Percentiles rank a stretch among this genome's conserved stretches.
Evolutionary conservation across 495 filamentous ascomycete genomes (phyloP).

Genomic region (Penicillium waksmanii): DNA sequence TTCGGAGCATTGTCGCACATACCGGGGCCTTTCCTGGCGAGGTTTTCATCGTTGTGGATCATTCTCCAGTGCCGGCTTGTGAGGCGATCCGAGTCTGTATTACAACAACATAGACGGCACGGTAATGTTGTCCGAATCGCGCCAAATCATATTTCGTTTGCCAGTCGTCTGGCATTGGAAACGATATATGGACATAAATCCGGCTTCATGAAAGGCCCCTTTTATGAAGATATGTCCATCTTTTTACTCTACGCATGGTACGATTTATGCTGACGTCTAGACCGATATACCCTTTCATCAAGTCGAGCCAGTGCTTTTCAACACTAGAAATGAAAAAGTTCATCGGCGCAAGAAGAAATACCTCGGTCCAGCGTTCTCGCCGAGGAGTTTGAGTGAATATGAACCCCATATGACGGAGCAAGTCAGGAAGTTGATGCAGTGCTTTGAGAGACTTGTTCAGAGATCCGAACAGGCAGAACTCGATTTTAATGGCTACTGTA

Average conservation of each 20-base stretch:
- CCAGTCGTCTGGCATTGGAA: slow-evolving; percentile 3
- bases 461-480: not conserved
- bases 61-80: slow-evolving; percentile 3
- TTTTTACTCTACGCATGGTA: not conserved
- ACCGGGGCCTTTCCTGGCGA: slow-evolving; percentile 6
- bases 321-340: not conserved
- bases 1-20: not conserved
- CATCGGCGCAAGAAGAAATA: slow-evolving; percentile 13
- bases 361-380: slow-evolving; percentile 11
- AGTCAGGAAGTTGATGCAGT: slow-evolving; percentile 1
- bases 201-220: slow-evolving; percentile 5
- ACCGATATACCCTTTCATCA: slow-evolving; percentile 9
- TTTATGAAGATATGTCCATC: slow-evolving; percentile 6
- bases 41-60: slow-evolving; percentile 11
- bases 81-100: not conserved
- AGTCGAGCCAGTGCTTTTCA: slow-evolving; percentile 13
- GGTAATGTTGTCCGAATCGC: slow-evolving; percentile 6
- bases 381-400: slow-evolving; percentile 10
- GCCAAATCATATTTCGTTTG: slow-evolving; percentile 14
- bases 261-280: not conserved
- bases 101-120: slow-evolving; percentile 5
- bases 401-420: slow-evolving; percentile 9
- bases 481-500: slow-evolving; percentile 10
- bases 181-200: slow-evolving; percentile 12
- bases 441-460: not conserved